phyloP scores from a whole-genome alignment of 306 rosid genomes.

The Comarum palustre region DNA sequence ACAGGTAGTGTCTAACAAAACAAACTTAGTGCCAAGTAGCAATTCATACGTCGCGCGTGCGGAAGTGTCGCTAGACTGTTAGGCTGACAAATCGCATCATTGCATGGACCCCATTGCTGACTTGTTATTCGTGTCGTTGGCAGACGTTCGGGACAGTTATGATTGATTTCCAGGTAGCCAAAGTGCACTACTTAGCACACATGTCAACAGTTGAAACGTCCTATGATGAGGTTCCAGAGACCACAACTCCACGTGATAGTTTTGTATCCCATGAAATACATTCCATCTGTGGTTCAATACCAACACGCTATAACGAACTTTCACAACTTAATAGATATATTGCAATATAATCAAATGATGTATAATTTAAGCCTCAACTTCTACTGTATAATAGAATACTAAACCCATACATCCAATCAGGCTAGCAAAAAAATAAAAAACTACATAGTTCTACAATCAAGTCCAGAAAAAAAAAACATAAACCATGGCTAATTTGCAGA shows the following conservation, averaged over 20 bases:
- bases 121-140: too few relatives aligned
- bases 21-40: too few relatives aligned
- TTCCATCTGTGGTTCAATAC: background rate
- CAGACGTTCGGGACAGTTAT: too few relatives aligned
- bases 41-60: too few relatives aligned
- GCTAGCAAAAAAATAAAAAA: background rate
- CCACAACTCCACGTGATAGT: background rate
- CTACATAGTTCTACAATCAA: background rate
- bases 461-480: background rate
- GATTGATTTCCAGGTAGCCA: too few relatives aligned
- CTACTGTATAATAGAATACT: background rate
- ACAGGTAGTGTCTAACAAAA: too few relatives aligned
- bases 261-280: background rate
- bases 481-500: conserved; percentile 53
- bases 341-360: background rate
- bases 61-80: too few relatives aligned
- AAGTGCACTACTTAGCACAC: too few relatives aligned
- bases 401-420: background rate
- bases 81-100: too few relatives aligned
- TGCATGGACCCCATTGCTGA: too few relatives aligned
- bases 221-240: background rate
- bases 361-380: background rate
- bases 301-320: background rate
- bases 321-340: background rate
- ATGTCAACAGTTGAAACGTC: too few relatives aligned